Percentiles rank a stretch among this genome's conserved stretches.
Conservation (phyloP, 2,329 filamentous ascomycete genomes). For the Phyllosticta citrichinensis region DNA sequence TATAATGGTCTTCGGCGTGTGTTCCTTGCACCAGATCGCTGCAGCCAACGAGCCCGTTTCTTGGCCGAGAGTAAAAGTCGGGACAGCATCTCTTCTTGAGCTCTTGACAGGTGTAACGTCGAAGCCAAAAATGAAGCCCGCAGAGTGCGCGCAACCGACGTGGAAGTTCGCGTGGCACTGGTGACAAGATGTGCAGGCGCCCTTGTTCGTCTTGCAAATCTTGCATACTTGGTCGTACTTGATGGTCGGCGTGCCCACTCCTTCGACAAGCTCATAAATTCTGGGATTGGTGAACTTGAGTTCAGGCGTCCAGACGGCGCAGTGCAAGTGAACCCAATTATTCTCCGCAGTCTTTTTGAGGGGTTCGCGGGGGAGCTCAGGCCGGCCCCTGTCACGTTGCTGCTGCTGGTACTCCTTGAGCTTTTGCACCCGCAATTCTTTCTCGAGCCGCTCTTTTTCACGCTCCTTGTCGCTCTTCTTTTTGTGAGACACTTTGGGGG, state of each 20-base stretch:
- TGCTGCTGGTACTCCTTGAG: constrained; percentile 73
- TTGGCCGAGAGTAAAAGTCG: constrained; percentile 63
- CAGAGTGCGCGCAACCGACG: constrained; percentile 79
- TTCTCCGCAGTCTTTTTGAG: constrained; percentile 91
- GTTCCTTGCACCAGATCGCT: constrained; percentile 84
- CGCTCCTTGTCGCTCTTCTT: constrained; percentile 91
- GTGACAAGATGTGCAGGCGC: constrained; percentile 79
- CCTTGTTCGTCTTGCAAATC: constrained; percentile 62
- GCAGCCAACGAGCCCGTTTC: constrained; percentile 80
- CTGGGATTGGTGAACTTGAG: constrained; percentile 84
- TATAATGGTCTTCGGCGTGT: constrained; percentile 59
- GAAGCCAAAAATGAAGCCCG: constrained; percentile 76
- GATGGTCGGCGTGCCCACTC: constrained; percentile 64
- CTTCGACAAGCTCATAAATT: constrained; percentile 76
- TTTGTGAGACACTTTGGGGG: constrained; percentile 65
- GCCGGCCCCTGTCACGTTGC: constrained; percentile 76
- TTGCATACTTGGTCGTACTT: constrained; percentile 74
- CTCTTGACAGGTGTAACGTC: constrained; percentile 85
- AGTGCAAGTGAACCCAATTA: constrained; percentile 96
- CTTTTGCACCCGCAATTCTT: constrained; percentile 68
- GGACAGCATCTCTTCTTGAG: constrained; percentile 71
- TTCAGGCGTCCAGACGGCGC: constrained; percentile 84
- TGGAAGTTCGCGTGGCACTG: constrained; percentile 66
- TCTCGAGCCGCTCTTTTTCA: constrained; percentile 78
- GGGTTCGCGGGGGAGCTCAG: constrained; percentile 74